A percentile compares a stretch with the other conserved stretches of the same genome.
phyloP scores from a whole-genome alignment of 306 rosid genomes.

The Gastrolobium villosum region DNA sequence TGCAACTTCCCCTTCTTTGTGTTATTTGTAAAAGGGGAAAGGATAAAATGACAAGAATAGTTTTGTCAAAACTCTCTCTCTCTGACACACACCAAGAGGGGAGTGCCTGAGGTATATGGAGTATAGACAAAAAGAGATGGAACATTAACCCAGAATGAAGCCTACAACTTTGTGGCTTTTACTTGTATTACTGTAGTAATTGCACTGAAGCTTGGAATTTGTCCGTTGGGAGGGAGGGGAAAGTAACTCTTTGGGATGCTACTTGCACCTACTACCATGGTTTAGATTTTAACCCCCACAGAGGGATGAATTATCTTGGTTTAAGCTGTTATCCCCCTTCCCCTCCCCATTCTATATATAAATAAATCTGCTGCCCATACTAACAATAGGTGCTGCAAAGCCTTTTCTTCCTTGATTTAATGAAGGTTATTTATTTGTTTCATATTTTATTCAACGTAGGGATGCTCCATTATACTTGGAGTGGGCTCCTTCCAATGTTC shows the following conservation, averaged over 20 bases:
- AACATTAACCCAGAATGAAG: not conserved
- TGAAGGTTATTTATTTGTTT: conserved; percentile 43
- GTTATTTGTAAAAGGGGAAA: conserved; percentile 23
- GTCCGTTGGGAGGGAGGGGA: not conserved
- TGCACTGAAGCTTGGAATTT: conserved; percentile 8
- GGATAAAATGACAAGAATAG: not conserved
- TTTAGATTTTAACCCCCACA: not conserved
- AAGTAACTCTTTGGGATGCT: conserved; percentile 16
- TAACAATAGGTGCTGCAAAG: conserved; percentile 20
- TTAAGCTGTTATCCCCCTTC: not conserved
- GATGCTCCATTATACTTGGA: conserved; percentile 94
- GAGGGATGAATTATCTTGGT: not conserved
- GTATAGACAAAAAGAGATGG: not conserved
- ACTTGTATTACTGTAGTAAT: not conserved
- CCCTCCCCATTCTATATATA: not conserved
- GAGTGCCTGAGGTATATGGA: not conserved
- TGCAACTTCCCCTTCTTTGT: not conserved
- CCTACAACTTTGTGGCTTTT: not conserved
- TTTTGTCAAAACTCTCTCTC: conserved; percentile 1
- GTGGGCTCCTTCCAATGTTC: conserved; percentile 91
- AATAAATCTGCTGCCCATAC: not conserved
- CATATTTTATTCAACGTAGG: conserved; percentile 55
- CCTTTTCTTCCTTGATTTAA: conserved; percentile 26
- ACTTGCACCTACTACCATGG: conserved; percentile 4
- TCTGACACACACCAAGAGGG: not conserved